Evolutionary conservation across 805 yeast species (phyloP).

Genomic region (Saturnispora galanensis): DNA sequence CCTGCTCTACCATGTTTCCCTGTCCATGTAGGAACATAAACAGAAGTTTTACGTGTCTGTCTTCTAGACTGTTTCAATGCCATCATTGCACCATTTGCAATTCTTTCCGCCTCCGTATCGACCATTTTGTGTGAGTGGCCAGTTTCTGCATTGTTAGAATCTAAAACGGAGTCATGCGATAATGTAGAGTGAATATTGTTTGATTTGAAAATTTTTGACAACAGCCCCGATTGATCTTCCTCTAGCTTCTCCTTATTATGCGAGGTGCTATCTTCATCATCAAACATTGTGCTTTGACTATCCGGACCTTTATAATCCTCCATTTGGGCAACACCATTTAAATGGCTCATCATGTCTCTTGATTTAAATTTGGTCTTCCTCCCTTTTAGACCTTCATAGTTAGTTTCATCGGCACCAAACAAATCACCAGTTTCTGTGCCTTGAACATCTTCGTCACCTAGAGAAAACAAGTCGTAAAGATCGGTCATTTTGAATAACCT

Average conservation of each 20-base stretch:
- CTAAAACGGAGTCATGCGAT: slow-evolving; percentile 70
- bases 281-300: slow-evolving; percentile 11
- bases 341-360: slow-evolving; percentile 41
- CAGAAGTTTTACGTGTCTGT: slow-evolving; percentile 33
- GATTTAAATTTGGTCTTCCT: slow-evolving; percentile 26
- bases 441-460: slow-evolving; percentile 62
- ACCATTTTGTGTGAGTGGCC: slow-evolving; percentile 44
- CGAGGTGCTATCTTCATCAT: slow-evolving; percentile 12
- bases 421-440: slow-evolving; percentile 63
- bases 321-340: slow-evolving; percentile 65
- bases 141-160: slow-evolving; percentile 19
- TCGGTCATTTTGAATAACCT: slow-evolving; percentile 90
- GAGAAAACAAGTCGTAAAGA: slow-evolving; percentile 75
- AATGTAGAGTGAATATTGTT: slow-evolving; percentile 66
- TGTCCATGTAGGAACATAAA: slow-evolving; percentile 95
- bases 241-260: slow-evolving; percentile 11
- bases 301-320: slow-evolving; percentile 41
- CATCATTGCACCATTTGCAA: slow-evolving; percentile 54
- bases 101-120: slow-evolving; percentile 52
- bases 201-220: slow-evolving; percentile 59
- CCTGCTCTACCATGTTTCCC: slow-evolving; percentile 89
- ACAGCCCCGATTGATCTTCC: slow-evolving; percentile 41
- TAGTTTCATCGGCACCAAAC: slow-evolving; percentile 41
- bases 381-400: slow-evolving; percentile 25
- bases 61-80: slow-evolving; percentile 54